These are phyloP conservation scores for Chaetomiaceae sp. DNA, from an alignment of 2,329 filamentous ascomycete genomes.

Conservation along the genomic window DNA sequence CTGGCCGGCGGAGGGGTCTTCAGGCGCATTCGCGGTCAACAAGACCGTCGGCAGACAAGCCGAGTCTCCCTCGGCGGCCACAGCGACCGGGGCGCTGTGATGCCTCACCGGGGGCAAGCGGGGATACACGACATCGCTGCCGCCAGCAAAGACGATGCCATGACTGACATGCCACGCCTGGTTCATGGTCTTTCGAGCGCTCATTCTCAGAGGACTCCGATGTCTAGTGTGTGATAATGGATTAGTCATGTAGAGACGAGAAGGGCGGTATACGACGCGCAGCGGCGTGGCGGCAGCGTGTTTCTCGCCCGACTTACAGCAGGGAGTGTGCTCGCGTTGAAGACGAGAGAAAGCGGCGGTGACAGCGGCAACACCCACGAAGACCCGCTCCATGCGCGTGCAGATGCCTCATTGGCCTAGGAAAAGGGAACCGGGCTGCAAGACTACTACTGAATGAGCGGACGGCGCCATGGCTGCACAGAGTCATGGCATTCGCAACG, in stretches of 20 bases:
- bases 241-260: background rate
- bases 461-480: conserved; percentile 22
- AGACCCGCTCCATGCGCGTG: background rate
- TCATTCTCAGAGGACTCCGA: conserved; percentile 18
- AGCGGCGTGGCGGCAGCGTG: too few species aligned
- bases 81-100: conserved; percentile 14
- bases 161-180: conserved; percentile 36
- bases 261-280: too few species aligned
- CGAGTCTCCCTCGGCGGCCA: background rate
- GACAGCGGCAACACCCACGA: background rate
- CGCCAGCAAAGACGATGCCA: conserved; percentile 36
- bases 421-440: background rate
- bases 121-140: conserved; percentile 25
- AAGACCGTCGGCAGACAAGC: background rate
- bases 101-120: conserved; percentile 20
- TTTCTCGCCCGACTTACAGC: conserved; percentile 1
- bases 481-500: conserved; percentile 18
- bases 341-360: conserved; percentile 3
- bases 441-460: conserved; percentile 11
- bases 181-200: background rate
- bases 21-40: background rate
- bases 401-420: conserved; percentile 7
- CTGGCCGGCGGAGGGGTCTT: background rate
- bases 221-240: background rate
- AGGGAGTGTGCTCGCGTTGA: background rate